Percentiles rank a stretch among this genome's conserved stretches.
Conservation (phyloP, 768 basidiomycete genomes). For the Leucocoprinus birnbaumii region DNA sequence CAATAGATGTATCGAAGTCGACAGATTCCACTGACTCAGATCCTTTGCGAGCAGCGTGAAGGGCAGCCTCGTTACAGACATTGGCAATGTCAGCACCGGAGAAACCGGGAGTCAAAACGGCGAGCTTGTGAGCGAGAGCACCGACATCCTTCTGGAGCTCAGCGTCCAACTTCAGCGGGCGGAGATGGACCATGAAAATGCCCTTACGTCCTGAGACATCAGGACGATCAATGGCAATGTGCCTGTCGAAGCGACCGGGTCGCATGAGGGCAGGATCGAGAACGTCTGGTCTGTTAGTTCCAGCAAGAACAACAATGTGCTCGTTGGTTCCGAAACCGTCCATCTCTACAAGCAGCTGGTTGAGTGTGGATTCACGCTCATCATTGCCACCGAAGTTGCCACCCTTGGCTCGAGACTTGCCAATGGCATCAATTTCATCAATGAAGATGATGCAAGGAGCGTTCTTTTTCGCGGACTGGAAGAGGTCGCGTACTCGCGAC, state of each 20-base stretch:
- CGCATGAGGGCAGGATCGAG: slow-evolving; percentile 95
- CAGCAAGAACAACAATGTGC: slow-evolving; percentile 94
- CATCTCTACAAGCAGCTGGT: slow-evolving; percentile 98
- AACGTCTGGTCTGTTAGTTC: slow-evolving; percentile 96
- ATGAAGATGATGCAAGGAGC: slow-evolving; percentile 99
- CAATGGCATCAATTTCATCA: slow-evolving; percentile 99
- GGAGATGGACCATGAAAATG: slow-evolving; percentile 91
- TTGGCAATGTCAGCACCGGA: slow-evolving; percentile 99
- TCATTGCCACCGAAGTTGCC: slow-evolving; percentile 85
- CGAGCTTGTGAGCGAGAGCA: slow-evolving; percentile 85
- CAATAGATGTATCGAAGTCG: slow-evolving; percentile 97
- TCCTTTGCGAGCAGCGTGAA: slow-evolving; percentile 86
- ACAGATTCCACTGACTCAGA: slow-evolving; percentile 75
- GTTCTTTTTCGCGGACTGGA: slow-evolving; percentile 95
- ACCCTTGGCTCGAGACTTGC: slow-evolving; percentile 84
- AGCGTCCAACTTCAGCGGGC: slow-evolving; percentile 70
- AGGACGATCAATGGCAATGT: slow-evolving; percentile 92
- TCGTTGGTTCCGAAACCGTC: slow-evolving; percentile 98
- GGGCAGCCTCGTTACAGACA: slow-evolving; percentile 96
- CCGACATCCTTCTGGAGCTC: slow-evolving; percentile 46
- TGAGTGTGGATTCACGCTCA: slow-evolving; percentile 95
- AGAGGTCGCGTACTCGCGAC: slow-evolving; percentile 94
- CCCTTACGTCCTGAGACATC: slow-evolving; percentile 93
- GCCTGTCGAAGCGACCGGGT: slow-evolving; percentile 96
- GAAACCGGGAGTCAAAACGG: slow-evolving; percentile 95